Percentiles rank a stretch among this genome's conserved stretches.
Evolutionary conservation across 1,139 yeast genomes (phyloP).

Genomic region (Hemisphaericaspora subhashii): DNA sequence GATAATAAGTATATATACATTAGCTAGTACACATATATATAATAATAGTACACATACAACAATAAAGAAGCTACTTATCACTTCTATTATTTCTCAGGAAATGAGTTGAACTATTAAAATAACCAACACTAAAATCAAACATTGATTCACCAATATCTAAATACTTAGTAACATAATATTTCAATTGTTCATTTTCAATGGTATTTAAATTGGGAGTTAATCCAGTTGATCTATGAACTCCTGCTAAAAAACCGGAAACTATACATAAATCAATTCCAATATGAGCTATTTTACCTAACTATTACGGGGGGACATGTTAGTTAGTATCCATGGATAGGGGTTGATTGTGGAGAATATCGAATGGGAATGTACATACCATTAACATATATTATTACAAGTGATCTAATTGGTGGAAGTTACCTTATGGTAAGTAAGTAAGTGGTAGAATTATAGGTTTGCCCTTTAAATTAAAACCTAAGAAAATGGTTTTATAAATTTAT

Average conservation of each 20-base stretch:
- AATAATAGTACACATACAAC: background rate
- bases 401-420: no score
- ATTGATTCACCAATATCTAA: slow-evolving; percentile 83
- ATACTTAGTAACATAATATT: slow-evolving; percentile 63
- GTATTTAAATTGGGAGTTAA: slow-evolving; percentile 49
- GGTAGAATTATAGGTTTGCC: no score
- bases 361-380: no score
- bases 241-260: slow-evolving; percentile 83
- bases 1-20: background rate
- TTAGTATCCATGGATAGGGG: slow-evolving; percentile 1
- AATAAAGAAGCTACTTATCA: background rate
- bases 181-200: slow-evolving; percentile 47
- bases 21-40: background rate
- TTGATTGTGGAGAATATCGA: no score
- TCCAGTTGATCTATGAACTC: slow-evolving; percentile 86
- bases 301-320: slow-evolving; percentile 2
- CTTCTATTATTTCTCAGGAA: slow-evolving; percentile 40
- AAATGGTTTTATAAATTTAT: no score
- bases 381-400: no score
- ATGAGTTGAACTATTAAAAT: slow-evolving; percentile 70
- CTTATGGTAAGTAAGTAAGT: no score
- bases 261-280: slow-evolving; percentile 70
- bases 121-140: slow-evolving; percentile 71
- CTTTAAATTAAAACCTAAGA: no score
- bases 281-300: slow-evolving; percentile 60